Base-by-base conservation (phyloP, 2,329 filamentous ascomycete species). In the Aspergillus ochraceoroseus region DNA sequence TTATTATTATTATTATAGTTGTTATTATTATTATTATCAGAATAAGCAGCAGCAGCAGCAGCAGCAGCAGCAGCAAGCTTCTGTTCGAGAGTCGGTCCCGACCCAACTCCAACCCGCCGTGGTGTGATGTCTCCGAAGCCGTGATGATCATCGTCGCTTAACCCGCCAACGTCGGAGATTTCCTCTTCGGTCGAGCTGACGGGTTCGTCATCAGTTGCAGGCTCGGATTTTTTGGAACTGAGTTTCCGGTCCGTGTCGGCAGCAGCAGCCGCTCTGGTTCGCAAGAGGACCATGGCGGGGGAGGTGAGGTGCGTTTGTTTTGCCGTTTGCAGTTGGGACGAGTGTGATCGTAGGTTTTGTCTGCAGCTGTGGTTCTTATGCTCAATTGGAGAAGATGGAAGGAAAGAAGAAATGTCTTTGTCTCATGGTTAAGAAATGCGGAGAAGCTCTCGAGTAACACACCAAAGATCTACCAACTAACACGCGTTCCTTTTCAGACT, bases 151-250 rank as follows among this genome's bases (percentile, higher is more conserved):
- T 41, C 38, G n/a, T 32, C 23, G 4, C 8, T 4, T 11, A 27
- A 4, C 12, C 43, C 43, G 32, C 13, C 26, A 14, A 52, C 51
- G 29, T 26, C 41, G 19, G 38, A 27, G 6, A 31, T 31, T 11
- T 61, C 56, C 8, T 63, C 62, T 12, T 62, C 58, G 15, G 46
- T 59, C 2, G 59, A 62, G 39, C 62, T 64, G 3, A 60, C 14
- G 3, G 63, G 64, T 9, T 61, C 62, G 33, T 61, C 62, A 25
- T 65, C 59, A 8, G 55, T 64, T 4, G 51, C 60, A 3, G 59
- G 59, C 32, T 49, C 43, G 1, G 39, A 36, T 38, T 51, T 51
- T 19, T 23, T 4, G 22, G 38, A 9, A n/a, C n/a, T n/a, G n/a
- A n/a, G n/a, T 20, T 32, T 44, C n/a, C 20, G 19, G 12, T 41